Evolutionary conservation across 495 filamentous ascomycete genomes (phyloP).

Genomic region (Penicillium bialowiezense): DNA sequence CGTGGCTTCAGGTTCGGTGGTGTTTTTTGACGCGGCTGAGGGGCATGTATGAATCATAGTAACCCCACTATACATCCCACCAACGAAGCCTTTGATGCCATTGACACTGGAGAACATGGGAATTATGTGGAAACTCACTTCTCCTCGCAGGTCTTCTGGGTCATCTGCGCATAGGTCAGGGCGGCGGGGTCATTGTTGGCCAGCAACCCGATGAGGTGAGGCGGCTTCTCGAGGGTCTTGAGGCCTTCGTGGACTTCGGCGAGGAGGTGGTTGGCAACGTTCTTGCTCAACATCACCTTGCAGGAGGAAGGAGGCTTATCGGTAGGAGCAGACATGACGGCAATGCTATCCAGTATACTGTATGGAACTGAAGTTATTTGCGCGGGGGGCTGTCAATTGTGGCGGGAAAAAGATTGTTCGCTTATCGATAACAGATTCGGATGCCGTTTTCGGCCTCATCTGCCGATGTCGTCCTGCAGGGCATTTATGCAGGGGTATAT

Average conservation of each 20-base stretch:
- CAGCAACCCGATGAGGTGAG: constrained; percentile 84
- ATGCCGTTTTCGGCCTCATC: constrained; percentile 35
- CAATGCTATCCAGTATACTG: constrained; percentile 1
- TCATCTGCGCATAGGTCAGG: constrained; percentile 92
- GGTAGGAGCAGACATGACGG: constrained; percentile 36
- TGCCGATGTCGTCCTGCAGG: constrained; percentile 9
- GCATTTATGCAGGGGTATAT: background rate
- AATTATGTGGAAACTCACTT: constrained; percentile 61
- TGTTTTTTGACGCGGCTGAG: constrained; percentile 10
- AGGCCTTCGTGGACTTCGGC: constrained; percentile 72
- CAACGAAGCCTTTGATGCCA: constrained; percentile 4
- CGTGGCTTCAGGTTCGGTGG: background rate
- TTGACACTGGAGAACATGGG: constrained; percentile 11
- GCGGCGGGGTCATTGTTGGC: constrained; percentile 90
- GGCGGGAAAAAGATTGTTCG: constrained; percentile 36
- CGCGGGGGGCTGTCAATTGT: constrained; percentile 22
- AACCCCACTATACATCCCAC: constrained; percentile 14
- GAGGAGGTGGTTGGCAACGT: constrained; percentile 76
- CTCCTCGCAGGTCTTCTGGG: constrained; percentile 90
- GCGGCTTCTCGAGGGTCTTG: constrained; percentile 62
- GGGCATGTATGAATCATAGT: constrained; percentile 27
- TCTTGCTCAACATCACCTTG: constrained; percentile 85
- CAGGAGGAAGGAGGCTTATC: constrained; percentile 56
- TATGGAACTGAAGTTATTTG: constrained; percentile 11
- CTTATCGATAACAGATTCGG: constrained; percentile 46